A percentile compares a stretch with the other conserved stretches of the same genome.
Conservation (phyloP, 2,329 filamentous ascomycete species). For the Thermothelomyces thermophilus region DNA sequence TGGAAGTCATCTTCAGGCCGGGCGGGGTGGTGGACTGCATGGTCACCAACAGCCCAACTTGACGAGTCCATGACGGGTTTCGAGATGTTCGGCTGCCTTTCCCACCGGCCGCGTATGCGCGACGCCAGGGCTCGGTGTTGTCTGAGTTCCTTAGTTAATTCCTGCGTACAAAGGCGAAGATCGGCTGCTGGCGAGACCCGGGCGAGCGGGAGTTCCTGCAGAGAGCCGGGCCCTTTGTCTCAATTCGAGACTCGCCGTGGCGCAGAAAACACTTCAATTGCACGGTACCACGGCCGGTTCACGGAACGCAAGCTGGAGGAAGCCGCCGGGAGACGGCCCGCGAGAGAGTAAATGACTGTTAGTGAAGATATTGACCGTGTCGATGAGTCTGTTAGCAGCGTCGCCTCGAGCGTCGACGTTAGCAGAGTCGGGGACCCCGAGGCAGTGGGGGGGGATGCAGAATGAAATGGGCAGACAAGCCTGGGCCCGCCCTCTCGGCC, state of each 20-base stretch:
- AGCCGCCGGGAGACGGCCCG: too few relatives aligned
- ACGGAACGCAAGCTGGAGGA: background rate
- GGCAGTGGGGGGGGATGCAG: slow-evolving; percentile 12
- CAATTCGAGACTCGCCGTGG: slow-evolving; percentile 2
- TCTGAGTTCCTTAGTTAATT: background rate
- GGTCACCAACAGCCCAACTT: slow-evolving; percentile 52
- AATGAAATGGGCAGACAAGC: too few relatives aligned
- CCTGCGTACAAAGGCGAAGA: background rate
- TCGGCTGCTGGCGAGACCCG: background rate
- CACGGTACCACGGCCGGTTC: too few relatives aligned
- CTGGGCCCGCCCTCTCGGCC: too few relatives aligned
- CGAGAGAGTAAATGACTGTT: too few relatives aligned
- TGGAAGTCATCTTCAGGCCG: slow-evolving; percentile 56
- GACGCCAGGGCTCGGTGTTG: background rate
- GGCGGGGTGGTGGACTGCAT: slow-evolving; percentile 44
- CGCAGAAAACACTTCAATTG: too few relatives aligned
- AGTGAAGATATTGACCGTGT: too few relatives aligned
- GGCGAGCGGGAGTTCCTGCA: background rate
- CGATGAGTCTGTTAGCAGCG: too few relatives aligned
- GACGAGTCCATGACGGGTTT: slow-evolving; percentile 48
- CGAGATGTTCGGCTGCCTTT: background rate
- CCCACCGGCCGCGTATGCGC: background rate
- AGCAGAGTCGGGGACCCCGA: slow-evolving; percentile 12
- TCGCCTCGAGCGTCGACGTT: slow-evolving; percentile 2
- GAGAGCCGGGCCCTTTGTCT: background rate